Evolutionary conservation across 176 grass and related monocot species (phyloP).

Genomic region (Leersia perrieri): DNA sequence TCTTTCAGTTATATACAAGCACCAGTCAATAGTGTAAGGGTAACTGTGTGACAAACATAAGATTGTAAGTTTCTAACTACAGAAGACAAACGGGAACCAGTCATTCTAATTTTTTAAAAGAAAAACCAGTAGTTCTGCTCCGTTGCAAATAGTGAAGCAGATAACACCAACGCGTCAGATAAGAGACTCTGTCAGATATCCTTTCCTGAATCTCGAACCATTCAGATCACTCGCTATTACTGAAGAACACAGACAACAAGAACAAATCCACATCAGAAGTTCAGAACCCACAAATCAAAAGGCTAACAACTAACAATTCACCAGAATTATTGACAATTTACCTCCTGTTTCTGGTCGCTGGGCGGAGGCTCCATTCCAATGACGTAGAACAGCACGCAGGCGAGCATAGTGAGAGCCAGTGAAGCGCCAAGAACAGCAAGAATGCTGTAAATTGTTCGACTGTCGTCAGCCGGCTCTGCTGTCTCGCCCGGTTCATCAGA

Average conservation of each 20-base stretch:
- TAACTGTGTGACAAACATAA: neutral
- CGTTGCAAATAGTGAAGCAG: neutral
- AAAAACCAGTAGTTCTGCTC: neutral
- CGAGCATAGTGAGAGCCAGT: neutral
- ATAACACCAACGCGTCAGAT: neutral
- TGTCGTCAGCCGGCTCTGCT: neutral
- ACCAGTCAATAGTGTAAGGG: too few relatives aligned
- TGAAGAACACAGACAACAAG: conserved; percentile 9
- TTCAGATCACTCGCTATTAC: neutral
- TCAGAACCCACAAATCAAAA: neutral
- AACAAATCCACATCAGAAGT: neutral
- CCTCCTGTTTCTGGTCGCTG: neutral
- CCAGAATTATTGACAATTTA: neutral
- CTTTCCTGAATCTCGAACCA: neutral
- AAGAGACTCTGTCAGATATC: neutral
- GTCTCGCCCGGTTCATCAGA: neutral
- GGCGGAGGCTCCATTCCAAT: neutral
- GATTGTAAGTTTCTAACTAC: neutral
- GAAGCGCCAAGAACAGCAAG: conserved; percentile 31
- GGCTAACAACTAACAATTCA: neutral
- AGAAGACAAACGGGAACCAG: neutral
- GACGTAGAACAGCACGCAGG: conserved; percentile 40
- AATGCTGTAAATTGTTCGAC: neutral
- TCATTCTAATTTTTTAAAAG: too few relatives aligned
- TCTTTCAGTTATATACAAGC: neutral